Percentiles rank a stretch among this genome's conserved stretches.
Evolutionary conservation across 768 basidiomycete genomes (phyloP).

Genomic region (Termitomyces sp.): DNA sequence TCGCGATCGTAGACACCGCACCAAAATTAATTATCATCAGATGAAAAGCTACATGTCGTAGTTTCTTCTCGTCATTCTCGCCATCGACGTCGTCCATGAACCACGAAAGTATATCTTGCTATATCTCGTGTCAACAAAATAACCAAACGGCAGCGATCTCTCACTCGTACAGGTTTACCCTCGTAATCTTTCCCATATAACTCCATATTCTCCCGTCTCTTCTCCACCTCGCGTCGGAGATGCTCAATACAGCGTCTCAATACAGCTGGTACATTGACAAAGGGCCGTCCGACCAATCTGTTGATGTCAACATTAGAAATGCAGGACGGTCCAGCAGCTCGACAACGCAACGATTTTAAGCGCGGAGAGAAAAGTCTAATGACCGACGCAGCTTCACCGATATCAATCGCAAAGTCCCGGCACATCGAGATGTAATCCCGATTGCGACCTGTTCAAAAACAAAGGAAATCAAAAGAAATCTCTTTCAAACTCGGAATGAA

Average conservation of each 20-base stretch:
- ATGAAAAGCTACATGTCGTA: conserved; percentile 25
- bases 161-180: conserved; percentile 18
- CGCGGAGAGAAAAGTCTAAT: conserved; percentile 20
- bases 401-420: conserved; percentile 13
- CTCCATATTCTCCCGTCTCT: conserved; percentile 19
- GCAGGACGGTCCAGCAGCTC: neutral
- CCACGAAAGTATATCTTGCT: conserved; percentile 48
- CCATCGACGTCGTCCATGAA: conserved; percentile 33
- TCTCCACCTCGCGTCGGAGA: conserved; percentile 22
- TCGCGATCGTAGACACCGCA: conserved; percentile 36
- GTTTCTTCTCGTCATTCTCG: conserved; percentile 16
- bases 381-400: conserved; percentile 12
- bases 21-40: conserved; percentile 36
- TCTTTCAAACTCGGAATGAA: neutral
- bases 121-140: neutral
- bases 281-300: conserved; percentile 3
- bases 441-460: conserved; percentile 14
- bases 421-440: conserved; percentile 14
- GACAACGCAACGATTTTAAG: conserved; percentile 17
- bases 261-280: conserved; percentile 1
- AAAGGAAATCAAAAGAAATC: neutral
- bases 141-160: too few species aligned
- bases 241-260: conserved; percentile 2
- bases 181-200: conserved; percentile 21
- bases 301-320: neutral